Evolutionary conservation across 495 filamentous ascomycete genomes (phyloP), one percentile per base, ranked within the genome.

Genomic region (Sporormia fimetaria): DNA sequence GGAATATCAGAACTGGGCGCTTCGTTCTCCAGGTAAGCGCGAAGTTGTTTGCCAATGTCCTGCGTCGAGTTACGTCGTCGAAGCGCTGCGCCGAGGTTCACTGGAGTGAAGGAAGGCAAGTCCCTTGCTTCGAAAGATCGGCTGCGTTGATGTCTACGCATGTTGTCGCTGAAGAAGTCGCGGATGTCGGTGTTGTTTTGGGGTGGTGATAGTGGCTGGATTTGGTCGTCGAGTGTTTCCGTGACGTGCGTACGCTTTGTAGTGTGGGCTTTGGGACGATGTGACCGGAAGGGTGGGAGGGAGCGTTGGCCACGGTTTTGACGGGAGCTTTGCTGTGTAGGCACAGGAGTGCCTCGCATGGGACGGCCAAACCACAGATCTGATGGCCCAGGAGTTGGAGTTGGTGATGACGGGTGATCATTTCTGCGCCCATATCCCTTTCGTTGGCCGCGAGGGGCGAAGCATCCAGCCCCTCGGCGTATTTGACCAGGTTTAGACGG

Each of bases 141-240:
- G 35, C 14, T 6, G 8, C 9, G 4, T 27, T 10, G 25, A 10
- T 6, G 31, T 9, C 11, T 9, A 12, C 4, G 22, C 6, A 5
- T 22, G 27, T 21, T 21, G 7, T 35, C 11, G 14, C 15, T 22
- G 14, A 60, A 45, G 33, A 50, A 60, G 12, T 54, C 47, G 9
- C 55, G 39, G 18, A 60, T 60, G 33, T 57, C 55, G 21, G 44
- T 47, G 31, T 55, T 59, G 42, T 50, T 46, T 7, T 42, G 25
- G 1, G 55, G 52, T 7, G 38, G 30, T 7, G 40, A 21, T 8
- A 27, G 26, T n/a, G 14, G 29, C 9, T 37, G 27, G 1, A 27
- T 11, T 9, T 31, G 20, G 11, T 12, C 18, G 5, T 45, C 25
- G 3, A 21, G 6, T 15, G 26, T 20, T 4, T 23, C 25, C 2